Evolutionary conservation across 2,329 filamentous ascomycete species (phyloP).

Genomic region (Chalaropsis ovoidea): DNA sequence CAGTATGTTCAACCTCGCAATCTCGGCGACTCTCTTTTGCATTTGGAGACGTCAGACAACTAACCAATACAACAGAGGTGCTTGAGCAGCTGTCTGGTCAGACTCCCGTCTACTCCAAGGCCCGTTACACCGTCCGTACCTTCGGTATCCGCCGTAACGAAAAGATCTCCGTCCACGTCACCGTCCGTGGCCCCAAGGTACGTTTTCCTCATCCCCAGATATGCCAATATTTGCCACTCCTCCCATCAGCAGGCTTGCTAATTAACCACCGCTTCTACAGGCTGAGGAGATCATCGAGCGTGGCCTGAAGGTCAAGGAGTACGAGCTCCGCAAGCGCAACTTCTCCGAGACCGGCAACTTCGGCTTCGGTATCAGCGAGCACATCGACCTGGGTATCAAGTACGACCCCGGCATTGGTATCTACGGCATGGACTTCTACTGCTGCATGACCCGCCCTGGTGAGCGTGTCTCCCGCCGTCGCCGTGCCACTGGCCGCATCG

Average conservation of each 20-base stretch:
- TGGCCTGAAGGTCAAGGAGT: conserved; percentile 99
- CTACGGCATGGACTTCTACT: conserved; percentile 99
- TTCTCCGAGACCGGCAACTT: conserved; percentile 99
- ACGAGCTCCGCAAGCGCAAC: conserved; percentile 98
- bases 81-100: conserved; percentile 99
- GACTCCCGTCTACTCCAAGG: conserved; percentile 99
- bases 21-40: neutral
- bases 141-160: conserved; percentile 99
- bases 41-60: neutral
- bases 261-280: conserved; percentile 34
- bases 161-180: conserved; percentile 99
- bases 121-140: conserved; percentile 99
- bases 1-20: conserved; percentile 39
- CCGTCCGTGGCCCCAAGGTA: conserved; percentile 85
- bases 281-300: conserved; percentile 99
- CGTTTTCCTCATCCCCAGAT: conserved; percentile 18
- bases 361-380: conserved; percentile 99
- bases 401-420: conserved; percentile 97
- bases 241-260: conserved; percentile 26
- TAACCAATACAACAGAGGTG: conserved; percentile 49
- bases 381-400: conserved; percentile 99
- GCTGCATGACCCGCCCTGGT: conserved; percentile 99
- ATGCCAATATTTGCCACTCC: neutral
- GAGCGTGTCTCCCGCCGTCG: conserved; percentile 95
- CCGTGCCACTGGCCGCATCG: conserved; percentile 77